These are phyloP conservation scores for Umbellularia californica DNA, from an alignment of 164 flowering plant species.

Conservation along the genomic window DNA sequence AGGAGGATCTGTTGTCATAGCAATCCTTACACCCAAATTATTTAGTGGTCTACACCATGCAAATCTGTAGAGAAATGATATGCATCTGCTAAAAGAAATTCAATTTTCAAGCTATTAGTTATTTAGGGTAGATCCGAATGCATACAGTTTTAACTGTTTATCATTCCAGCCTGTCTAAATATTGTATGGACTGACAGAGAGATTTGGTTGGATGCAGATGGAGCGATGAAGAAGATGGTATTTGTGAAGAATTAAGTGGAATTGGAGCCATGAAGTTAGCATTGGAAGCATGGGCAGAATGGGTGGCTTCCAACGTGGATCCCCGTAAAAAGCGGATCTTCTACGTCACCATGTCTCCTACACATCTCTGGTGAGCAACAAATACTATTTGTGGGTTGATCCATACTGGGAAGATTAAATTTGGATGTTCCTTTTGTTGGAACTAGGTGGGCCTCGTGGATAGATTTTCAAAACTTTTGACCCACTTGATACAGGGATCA, in stretches of 20 bases:
- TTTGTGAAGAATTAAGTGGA: conserved; percentile 82
- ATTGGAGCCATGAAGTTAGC: conserved; percentile 83
- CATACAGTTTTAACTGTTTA: neutral
- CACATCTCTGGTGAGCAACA: conserved; percentile 66
- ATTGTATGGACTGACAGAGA: too few relatives aligned
- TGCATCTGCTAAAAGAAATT: neutral
- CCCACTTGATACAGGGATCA: too few relatives aligned
- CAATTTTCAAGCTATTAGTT: neutral
- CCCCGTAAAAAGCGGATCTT: conserved; percentile 57
- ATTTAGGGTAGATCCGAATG: neutral
- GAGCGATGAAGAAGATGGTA: conserved; percentile 57
- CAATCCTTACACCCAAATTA: too few relatives aligned
- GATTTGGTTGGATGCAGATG: conserved; percentile 46
- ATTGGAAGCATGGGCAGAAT: conserved; percentile 81
- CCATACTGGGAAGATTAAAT: neutral
- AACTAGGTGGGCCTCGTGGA: too few relatives aligned
- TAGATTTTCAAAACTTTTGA: too few relatives aligned
- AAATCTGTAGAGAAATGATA: neutral
- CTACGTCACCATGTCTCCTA: conserved; percentile 96
- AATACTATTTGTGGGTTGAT: neutral
- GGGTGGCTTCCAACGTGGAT: conserved; percentile 63
- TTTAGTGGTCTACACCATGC: neutral
- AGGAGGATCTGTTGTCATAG: too few relatives aligned
- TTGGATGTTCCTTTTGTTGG: neutral
- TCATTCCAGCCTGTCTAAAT: neutral